Base-by-base conservation (phyloP, 2,329 filamentous ascomycete genomes). In the Aspergillus hortae region DNA sequence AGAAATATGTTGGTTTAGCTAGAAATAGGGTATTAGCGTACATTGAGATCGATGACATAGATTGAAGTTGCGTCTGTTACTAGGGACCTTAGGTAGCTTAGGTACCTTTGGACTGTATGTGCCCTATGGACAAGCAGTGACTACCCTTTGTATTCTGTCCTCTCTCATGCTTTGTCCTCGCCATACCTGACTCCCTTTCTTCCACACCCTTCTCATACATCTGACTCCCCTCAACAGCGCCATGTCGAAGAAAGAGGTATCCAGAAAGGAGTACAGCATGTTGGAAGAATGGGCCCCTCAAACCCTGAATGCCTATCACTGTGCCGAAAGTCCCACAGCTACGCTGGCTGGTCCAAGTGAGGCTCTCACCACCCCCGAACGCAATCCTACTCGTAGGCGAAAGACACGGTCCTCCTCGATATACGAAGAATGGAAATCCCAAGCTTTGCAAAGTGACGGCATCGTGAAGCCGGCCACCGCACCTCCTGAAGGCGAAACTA, bases 391-490 rank as follows among this genome's bases (percentile, higher is more conserved):
- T 42, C 40, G 15, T 15, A 44, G 48, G 33, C 41, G 38, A 9
- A 53, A 48, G 27, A 15, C 25, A 19, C 56, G 53, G 17, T 53
- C 53, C 10, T 55, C 53, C n/a, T 49, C 49, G 2, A 35, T 53
- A 9, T 60, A 52, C 11, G 59, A 61, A 32, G 57, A 58, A 27
- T 61, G 59, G 57, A 61, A 60, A 35, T 46, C 53, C 6, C 48
- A 50, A 38, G 44, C 51, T 17, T 17, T 41, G 15, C 46, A 44
- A n/a, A 23, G 30, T 33, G 46, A 30, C 32, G 7, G n/a, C 15
- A 10, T 6, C 35, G 35, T n/a, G 35, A 38, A 10, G 9, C 27
- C 35, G n/a, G 35, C 35, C 15, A 6, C 35, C 15, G 12, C 35
- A 7, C 35, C 35, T 11, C 9, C 15, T 17, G 14, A 38, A 38